Conservation (phyloP, 192 early-diverging fungal species). For the Globomyces pollinis-pini region DNA sequence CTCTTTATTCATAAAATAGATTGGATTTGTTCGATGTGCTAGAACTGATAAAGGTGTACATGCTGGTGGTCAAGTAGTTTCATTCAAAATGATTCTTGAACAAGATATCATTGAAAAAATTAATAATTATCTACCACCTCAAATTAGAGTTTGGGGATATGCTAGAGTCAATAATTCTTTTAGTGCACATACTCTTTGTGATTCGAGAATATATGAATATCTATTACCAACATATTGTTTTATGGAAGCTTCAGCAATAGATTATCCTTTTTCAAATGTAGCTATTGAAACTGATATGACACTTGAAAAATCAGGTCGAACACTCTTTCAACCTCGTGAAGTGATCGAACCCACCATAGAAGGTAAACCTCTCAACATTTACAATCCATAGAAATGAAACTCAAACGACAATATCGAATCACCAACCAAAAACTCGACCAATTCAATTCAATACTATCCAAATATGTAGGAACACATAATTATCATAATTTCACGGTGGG, state of each 20-base stretch:
- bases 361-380: neutral
- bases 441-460: conserved; percentile 58
- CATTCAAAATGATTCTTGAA: conserved; percentile 82
- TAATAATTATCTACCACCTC: conserved; percentile 74
- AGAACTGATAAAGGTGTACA: conserved; percentile 99
- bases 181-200: conserved; percentile 85
- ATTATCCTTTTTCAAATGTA: conserved; percentile 29
- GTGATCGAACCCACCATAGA: neutral
- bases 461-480: conserved; percentile 83
- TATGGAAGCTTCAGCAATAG: conserved; percentile 22
- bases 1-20: conserved; percentile 23
- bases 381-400: neutral
- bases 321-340: neutral
- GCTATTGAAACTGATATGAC: conserved; percentile 18
- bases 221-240: conserved; percentile 88
- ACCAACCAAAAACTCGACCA: conserved; percentile 48
- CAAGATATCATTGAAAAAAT: conserved; percentile 69
- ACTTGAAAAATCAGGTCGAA: too few species aligned
- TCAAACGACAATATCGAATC: conserved; percentile 51
- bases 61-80: conserved; percentile 91
- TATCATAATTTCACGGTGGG: conserved; percentile 94
- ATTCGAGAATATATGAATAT: conserved; percentile 95
- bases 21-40: conserved; percentile 81
- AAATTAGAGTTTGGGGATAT: conserved; percentile 85
- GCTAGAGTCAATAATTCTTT: conserved; percentile 67